Conservation (phyloP, 2,329 filamentous ascomycete genomes). For the Botrytis galanthina region DNA sequence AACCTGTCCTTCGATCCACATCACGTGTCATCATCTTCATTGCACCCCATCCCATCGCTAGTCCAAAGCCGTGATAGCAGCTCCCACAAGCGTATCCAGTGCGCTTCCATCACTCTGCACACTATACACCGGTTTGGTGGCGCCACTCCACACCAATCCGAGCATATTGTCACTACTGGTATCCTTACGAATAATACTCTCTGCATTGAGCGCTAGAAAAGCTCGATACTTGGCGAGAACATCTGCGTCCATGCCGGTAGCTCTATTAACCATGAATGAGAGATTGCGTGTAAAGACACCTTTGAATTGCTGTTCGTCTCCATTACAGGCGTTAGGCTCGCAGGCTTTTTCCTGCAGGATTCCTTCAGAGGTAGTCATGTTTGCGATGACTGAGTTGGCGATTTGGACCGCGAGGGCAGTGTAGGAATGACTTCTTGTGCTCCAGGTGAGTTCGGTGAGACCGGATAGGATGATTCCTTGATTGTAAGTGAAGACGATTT, state of each 20-base stretch:
- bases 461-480: conserved; percentile 61
- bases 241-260: not conserved
- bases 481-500: conserved; percentile 52
- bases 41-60: not conserved
- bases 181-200: not conserved
- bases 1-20: not conserved
- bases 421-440: conserved; percentile 43
- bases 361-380: conserved; percentile 45
- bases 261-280: conserved; percentile 50
- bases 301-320: conserved; percentile 65
- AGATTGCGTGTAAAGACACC: conserved; percentile 68
- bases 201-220: conserved; percentile 14
- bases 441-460: conserved; percentile 56
- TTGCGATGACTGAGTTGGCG: conserved; percentile 51
- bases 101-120: conserved; percentile 18
- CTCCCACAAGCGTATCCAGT: conserved; percentile 20
- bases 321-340: conserved; percentile 46
- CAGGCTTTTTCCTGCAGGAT: conserved; percentile 52
- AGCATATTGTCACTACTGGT: not conserved
- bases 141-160: conserved; percentile 19
- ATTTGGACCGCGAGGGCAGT: conserved; percentile 52
- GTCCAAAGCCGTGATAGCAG: not conserved
- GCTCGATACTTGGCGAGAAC: not conserved
- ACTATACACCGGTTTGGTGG: not conserved
- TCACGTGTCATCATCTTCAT: not conserved